phyloP scores from a whole-genome alignment of 208 protist genomes.

The Strigomonas oncopelti region DNA sequence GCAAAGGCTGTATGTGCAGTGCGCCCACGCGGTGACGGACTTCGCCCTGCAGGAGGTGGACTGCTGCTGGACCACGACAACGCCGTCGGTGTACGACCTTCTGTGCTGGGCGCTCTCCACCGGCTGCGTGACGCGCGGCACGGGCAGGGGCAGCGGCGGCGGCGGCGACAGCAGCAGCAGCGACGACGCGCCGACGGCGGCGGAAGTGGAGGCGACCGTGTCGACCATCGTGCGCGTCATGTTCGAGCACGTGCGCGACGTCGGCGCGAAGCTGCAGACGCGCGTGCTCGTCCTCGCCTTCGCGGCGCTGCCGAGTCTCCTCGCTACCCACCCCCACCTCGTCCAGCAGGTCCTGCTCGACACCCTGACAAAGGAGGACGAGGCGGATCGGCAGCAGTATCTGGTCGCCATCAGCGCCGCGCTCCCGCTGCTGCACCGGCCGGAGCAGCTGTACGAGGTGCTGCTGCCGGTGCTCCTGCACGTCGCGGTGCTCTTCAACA shows the following conservation, averaged over 20 bases:
- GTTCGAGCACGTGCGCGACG: slow-evolving; percentile 63
- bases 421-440: slow-evolving; percentile 52
- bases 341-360: slow-evolving; percentile 29
- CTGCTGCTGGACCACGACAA: slow-evolving; percentile 69
- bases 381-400: slow-evolving; percentile 70
- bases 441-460: slow-evolving; percentile 1
- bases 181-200: too few species aligned
- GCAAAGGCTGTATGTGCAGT: slow-evolving; percentile 2
- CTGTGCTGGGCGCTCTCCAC: slow-evolving; percentile 39
- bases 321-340: slow-evolving; percentile 34
- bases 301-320: slow-evolving; percentile 38
- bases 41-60: slow-evolving; percentile 65
- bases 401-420: slow-evolving; percentile 52
- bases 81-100: slow-evolving; percentile 70
- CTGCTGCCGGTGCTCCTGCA: slow-evolving; percentile 59
- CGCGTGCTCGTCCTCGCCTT: slow-evolving; percentile 60
- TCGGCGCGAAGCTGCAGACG: slow-evolving; percentile 54
- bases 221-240: slow-evolving; percentile 39
- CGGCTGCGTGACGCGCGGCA: not conserved
- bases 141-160: too few species aligned
- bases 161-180: too few species aligned
- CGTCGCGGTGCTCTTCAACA: slow-evolving; percentile 66
- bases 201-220: not conserved
- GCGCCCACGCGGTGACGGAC: slow-evolving; percentile 21
- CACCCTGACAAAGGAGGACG: slow-evolving; percentile 28